Conservation (phyloP, 257 asterid genomes). For the Rauvolfia tetraphylla region DNA sequence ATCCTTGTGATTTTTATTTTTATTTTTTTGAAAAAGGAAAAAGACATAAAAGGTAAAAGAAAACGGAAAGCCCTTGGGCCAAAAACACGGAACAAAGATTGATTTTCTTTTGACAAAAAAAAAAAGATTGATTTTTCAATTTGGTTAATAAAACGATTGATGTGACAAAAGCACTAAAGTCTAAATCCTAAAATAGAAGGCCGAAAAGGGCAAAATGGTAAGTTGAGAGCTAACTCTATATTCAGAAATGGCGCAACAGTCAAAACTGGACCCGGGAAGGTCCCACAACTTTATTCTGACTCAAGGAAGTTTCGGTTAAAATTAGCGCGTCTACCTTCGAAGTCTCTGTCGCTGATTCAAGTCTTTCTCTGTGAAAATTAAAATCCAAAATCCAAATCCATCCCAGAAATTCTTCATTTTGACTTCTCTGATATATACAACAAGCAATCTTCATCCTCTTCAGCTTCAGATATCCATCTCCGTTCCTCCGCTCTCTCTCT, state of each 20-base stretch:
- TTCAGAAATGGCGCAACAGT: neutral
- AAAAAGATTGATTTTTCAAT: no score
- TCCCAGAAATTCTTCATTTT: constrained; percentile 5
- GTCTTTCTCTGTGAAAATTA: constrained; percentile 4
- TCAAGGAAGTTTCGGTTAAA: constrained; percentile 13
- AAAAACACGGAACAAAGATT: no score
- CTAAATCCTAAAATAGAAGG: neutral
- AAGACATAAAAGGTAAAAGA: no score
- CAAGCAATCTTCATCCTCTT: constrained; percentile 1
- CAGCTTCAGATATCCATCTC: neutral
- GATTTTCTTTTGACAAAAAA: no score
- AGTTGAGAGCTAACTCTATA: neutral
- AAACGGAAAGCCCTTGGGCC: no score
- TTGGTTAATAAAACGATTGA: neutral
- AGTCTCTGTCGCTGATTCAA: constrained; percentile 11
- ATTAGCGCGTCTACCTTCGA: constrained; percentile 24
- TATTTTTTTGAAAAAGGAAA: no score
- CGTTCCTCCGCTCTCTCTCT: neutral
- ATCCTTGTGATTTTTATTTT: no score
- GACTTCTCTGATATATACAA: constrained; percentile 10
- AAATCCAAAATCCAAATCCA: neutral
- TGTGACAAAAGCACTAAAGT: neutral
- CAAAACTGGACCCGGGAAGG: neutral
- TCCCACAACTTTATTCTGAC: no score
- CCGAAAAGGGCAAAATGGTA: neutral